A percentile compares a stretch with the other conserved stretches of the same genome.
Conservation (phyloP, 202 grass and related monocot species). For the Bolboschoenoplectus hybrid region DNA sequence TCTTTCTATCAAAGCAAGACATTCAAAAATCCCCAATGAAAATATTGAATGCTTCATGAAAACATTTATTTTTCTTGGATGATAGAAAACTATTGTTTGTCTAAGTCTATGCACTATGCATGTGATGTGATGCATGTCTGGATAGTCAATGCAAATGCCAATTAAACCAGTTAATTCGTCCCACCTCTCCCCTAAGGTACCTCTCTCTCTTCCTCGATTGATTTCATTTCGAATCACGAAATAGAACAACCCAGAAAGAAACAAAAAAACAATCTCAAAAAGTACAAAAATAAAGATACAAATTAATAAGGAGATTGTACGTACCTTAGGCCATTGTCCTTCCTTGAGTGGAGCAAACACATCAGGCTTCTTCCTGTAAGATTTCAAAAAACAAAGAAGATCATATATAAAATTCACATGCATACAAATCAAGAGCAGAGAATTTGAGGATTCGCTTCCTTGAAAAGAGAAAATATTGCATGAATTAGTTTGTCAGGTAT, state of each 20-base stretch:
- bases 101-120: not conserved
- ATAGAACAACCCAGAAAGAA: not conserved
- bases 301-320: conserved; percentile 40
- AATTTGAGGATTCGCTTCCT: not conserved
- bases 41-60: not conserved
- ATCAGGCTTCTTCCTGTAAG: conserved; percentile 68
- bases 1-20: too few species aligned
- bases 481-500: not conserved
- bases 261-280: not conserved
- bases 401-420: too few species aligned
- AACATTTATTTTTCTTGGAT: not conserved
- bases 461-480: conserved; percentile 11
- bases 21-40: too few species aligned
- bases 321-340: conserved; percentile 77
- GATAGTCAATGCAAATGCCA: not conserved
- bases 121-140: not conserved
- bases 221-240: not conserved
- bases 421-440: not conserved
- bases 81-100: not conserved
- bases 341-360: conserved; percentile 64
- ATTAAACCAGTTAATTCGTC: not conserved
- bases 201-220: not conserved
- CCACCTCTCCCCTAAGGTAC: not conserved
- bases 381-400: conserved; percentile 14
- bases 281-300: not conserved